phyloP scores from a whole-genome alignment of 2,329 filamentous ascomycete species.

The Tolypocladium ovalisporum region DNA sequence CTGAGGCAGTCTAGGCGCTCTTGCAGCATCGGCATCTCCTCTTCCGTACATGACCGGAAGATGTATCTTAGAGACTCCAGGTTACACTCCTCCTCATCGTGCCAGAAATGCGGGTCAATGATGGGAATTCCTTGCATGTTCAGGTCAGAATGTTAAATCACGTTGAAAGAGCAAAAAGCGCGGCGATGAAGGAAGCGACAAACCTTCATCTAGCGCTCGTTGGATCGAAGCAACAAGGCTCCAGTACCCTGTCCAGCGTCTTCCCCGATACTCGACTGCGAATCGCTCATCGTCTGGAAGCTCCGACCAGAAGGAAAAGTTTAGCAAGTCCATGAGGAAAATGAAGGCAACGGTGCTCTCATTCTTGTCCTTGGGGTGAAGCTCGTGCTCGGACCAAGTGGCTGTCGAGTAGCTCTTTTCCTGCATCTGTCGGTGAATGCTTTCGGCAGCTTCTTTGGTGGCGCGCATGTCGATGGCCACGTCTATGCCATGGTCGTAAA shows the following conservation, averaged over 20 bases:
- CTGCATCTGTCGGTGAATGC: constrained; percentile 74
- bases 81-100: constrained; percentile 63
- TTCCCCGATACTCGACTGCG: constrained; percentile 69
- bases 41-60: constrained; percentile 77
- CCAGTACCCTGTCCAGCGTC: constrained; percentile 89
- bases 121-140: constrained; percentile 65
- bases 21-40: constrained; percentile 74
- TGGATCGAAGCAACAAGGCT: constrained; percentile 81
- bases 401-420: constrained; percentile 72
- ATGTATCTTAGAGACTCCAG: constrained; percentile 63
- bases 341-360: constrained; percentile 80
- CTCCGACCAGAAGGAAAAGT: constrained; percentile 95
- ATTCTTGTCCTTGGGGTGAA: constrained; percentile 78
- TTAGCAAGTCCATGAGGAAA: constrained; percentile 93
- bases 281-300: constrained; percentile 60
- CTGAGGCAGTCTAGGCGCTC: constrained; percentile 70
- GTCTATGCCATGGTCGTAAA: constrained; percentile 88
- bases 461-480: constrained; percentile 77
- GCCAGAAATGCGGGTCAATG: constrained; percentile 81
- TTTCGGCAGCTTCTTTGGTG: constrained; percentile 70
- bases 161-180: neutral
- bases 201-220: constrained; percentile 76
- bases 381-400: constrained; percentile 77
- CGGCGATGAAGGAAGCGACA: constrained; percentile 5
- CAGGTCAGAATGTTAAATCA: neutral